phyloP scores from a whole-genome alignment of 805 yeast genomes.

The Spathaspora girioi region DNA sequence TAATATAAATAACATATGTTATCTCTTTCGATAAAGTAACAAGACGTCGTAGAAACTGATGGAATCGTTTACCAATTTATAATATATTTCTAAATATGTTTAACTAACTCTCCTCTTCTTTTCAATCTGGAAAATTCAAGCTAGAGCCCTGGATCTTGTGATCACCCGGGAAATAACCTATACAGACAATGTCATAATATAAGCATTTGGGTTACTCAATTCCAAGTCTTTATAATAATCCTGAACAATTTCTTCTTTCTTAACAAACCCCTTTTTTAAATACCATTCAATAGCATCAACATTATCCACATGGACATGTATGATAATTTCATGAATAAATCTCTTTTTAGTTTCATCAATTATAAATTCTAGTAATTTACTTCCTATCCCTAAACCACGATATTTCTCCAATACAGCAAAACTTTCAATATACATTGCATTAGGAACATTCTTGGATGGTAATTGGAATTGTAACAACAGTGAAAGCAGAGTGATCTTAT shows the following conservation, averaged over 20 bases:
- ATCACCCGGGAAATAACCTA: conserved; percentile 10
- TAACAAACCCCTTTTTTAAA: conserved; percentile 44
- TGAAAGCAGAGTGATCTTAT: conserved; percentile 1
- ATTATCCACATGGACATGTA: conserved; percentile 51
- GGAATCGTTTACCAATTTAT: too few species aligned
- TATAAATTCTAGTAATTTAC: conserved; percentile 51
- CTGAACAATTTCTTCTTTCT: conserved; percentile 28
- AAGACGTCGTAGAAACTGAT: too few species aligned
- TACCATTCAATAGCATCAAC: conserved; percentile 49
- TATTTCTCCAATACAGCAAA: conserved; percentile 68
- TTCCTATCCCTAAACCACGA: conserved; percentile 59
- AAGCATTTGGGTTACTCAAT: conserved; percentile 48
- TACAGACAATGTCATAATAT: conserved; percentile 27
- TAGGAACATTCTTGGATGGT: conserved; percentile 35
- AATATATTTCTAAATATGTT: too few species aligned
- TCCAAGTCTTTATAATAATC: conserved; percentile 48
- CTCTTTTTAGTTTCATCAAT: conserved; percentile 52
- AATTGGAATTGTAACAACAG: conserved; percentile 13
- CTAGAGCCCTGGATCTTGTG: too few species aligned
- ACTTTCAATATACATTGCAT: conserved; percentile 59
- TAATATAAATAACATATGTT: too few species aligned
- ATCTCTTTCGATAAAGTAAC: too few species aligned
- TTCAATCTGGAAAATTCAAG: too few species aligned
- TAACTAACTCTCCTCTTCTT: too few species aligned
- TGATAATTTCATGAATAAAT: conserved; percentile 49